phyloP scores from a whole-genome alignment of 768 basidiomycete species.

The Boletus speciosus region DNA sequence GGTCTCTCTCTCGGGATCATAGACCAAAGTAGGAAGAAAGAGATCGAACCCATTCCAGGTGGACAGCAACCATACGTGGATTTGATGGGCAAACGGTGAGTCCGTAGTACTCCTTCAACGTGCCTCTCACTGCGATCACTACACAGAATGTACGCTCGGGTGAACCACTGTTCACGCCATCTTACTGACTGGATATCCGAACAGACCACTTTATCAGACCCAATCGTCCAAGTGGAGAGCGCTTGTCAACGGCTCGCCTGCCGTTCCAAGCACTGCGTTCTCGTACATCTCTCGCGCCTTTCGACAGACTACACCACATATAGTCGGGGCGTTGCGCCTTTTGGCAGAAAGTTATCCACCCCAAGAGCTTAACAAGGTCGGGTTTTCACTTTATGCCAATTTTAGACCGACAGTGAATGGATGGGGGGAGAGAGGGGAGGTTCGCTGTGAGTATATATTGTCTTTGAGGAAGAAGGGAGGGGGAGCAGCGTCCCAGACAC shows the following conservation, averaged over 20 bases:
- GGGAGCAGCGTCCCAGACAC: conserved; percentile 12
- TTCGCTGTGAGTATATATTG: conserved; percentile 69
- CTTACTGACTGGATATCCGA: conserved; percentile 5
- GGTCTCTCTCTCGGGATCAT: conserved; percentile 82
- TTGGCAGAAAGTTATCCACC: conserved; percentile 59
- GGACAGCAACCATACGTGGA: conserved; percentile 83
- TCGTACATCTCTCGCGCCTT: conserved; percentile 80
- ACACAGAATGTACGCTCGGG: conserved; percentile 36
- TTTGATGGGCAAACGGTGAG: conserved; percentile 73
- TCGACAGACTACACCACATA: conserved; percentile 70
- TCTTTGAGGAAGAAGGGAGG: conserved; percentile 42
- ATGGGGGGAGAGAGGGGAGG: conserved; percentile 82
- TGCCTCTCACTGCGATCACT: neutral
- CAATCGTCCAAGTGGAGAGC: conserved; percentile 77
- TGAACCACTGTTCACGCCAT: neutral
- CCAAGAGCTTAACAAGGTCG: conserved; percentile 58
- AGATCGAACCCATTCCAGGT: conserved; percentile 49
- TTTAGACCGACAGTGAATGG: conserved; percentile 79
- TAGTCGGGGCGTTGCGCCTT: conserved; percentile 74
- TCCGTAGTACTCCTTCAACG: neutral
- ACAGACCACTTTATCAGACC: conserved; percentile 77
- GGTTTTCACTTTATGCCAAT: conserved; percentile 78
- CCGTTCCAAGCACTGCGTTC: conserved; percentile 71
- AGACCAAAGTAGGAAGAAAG: conserved; percentile 49
- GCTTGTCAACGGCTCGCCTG: conserved; percentile 65